phyloP scores from a whole-genome alignment of 352 stramenopile genomes.

The Globisporangium emineosum region DNA sequence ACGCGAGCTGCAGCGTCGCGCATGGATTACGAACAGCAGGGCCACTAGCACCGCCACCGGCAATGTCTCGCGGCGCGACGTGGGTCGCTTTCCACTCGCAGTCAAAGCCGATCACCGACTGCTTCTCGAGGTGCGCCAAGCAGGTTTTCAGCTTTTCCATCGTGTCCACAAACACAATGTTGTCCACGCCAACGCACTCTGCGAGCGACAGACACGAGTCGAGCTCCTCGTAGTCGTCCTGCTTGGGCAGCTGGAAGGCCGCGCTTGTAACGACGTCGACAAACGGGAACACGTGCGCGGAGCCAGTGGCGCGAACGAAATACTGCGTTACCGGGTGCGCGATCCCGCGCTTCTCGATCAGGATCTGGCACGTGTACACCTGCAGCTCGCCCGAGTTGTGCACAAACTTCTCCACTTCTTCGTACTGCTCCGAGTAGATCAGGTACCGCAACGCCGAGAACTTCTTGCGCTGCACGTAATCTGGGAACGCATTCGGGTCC shows the following conservation, averaged over 20 bases:
- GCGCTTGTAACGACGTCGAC: constrained; percentile 36
- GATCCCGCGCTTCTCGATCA: constrained; percentile 42
- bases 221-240: constrained; percentile 43
- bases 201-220: constrained; percentile 46
- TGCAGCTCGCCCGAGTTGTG: constrained; percentile 23
- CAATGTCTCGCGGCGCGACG: constrained; percentile 12
- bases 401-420: constrained; percentile 49
- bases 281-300: constrained; percentile 38
- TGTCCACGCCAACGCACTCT: constrained; percentile 35
- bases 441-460: constrained; percentile 54
- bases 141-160: constrained; percentile 30
- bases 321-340: constrained; percentile 42
- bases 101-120: constrained; percentile 66
- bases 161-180: constrained; percentile 64
- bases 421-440: constrained; percentile 55
- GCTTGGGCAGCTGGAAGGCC: constrained; percentile 19
- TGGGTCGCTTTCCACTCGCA: constrained; percentile 75
- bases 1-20: constrained; percentile 69
- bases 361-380: constrained; percentile 53
- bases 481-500: constrained; percentile 47
- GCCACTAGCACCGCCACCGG: not conserved
- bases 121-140: constrained; percentile 34
- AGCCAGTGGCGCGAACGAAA: constrained; percentile 47
- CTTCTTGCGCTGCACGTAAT: constrained; percentile 49
- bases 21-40: constrained; percentile 32